Base-by-base conservation (phyloP, 768 basidiomycete species). In the Xanthoconium stramineum region DNA sequence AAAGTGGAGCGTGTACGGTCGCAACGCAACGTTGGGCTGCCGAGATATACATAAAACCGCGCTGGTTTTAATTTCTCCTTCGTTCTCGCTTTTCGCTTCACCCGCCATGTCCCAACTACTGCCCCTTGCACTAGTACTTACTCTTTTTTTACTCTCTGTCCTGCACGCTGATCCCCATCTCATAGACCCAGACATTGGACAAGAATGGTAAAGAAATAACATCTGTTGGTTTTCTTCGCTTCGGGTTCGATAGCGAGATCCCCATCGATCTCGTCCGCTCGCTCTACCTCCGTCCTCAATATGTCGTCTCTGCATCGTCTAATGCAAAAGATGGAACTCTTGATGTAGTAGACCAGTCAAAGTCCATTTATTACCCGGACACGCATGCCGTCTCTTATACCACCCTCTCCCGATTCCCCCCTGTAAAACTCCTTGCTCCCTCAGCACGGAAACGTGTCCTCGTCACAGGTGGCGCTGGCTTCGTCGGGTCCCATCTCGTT, bases 391-490 rank as follows among this genome's bases (percentile, higher is more conserved):
- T 97, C 71, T 91, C 94, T 42, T 98, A 95, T 75, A 91, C 92
- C 46, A 93, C 94, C 28, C 83, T 96, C 54, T 85, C 89, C 52
- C 87, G 91, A 43, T 99, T 94, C 73, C 91, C 94, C 11, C 93
- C 96, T 5, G 95, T 99, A 57, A 91, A 84, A 65, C 84, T 94
- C 47, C 83, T 99, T 46, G 73, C 91, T 11, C 84, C 89, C 20
- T 78, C 84, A 3, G 72, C 76, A 58, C 84, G 93, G 65, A 97
- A 96, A 75, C 89, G 96, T 56, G 77, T 98, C 64, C 83, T 99
- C 39, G 89, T 98, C 63, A 98, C 96, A 20, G 96, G 96, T 56
- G 96, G 97, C 40, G 97, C 96, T 37, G 97, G 97, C n/a, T 99
- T 99, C 72, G 96, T 99, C 56, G 97, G 97, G 15, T 96, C 94